Evolutionary conservation across 2,329 filamentous ascomycete species (phyloP).

Genomic region (Hymenoscyphus fructigenus): DNA sequence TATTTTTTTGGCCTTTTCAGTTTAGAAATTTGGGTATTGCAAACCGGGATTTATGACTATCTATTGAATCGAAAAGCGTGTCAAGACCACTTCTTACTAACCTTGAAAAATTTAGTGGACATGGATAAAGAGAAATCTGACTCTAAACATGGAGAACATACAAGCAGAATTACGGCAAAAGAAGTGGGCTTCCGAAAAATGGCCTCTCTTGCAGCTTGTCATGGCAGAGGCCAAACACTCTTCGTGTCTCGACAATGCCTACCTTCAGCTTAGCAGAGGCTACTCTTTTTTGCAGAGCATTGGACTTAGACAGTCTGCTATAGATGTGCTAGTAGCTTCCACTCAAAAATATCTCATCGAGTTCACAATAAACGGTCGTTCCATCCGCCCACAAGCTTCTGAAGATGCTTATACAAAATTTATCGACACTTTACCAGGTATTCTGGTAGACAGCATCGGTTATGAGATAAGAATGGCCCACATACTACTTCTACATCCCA

Average conservation of each 20-base stretch:
- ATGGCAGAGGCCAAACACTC: background rate
- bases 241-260: background rate
- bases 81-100: background rate
- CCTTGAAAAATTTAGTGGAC: conserved; percentile 22
- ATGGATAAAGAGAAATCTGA: conserved; percentile 30
- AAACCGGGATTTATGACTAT: background rate
- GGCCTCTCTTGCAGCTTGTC: background rate
- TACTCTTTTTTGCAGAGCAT: background rate
- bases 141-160: background rate
- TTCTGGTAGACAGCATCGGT: background rate
- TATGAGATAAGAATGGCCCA: conserved; percentile 14
- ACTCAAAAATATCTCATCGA: background rate
- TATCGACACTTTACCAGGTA: conserved; percentile 3
- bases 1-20: background rate
- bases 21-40: background rate
- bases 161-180: background rate
- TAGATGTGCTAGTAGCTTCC: background rate
- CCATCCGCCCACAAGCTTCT: background rate
- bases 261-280: background rate
- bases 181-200: background rate
- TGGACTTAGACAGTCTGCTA: background rate
- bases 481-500: conserved; percentile 30
- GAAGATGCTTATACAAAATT: background rate
- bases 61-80: background rate
- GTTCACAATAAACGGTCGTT: background rate